A percentile compares a stretch with the other conserved stretches of the same genome.
Conservation (phyloP, 179 eudicot genomes). For the Actinidia polygama region DNA sequence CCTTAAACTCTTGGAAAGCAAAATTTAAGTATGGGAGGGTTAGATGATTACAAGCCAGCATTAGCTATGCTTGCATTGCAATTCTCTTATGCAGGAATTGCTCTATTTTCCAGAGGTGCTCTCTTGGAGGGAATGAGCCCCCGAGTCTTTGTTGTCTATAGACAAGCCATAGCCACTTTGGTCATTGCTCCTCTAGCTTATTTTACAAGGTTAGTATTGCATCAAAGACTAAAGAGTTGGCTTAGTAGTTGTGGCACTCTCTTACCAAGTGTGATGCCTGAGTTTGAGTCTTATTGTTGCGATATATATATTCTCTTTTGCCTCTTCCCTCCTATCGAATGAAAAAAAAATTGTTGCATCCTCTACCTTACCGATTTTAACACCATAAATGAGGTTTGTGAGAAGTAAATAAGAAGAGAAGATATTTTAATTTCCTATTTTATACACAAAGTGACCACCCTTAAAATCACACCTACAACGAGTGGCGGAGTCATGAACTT, state of each 20-base stretch:
- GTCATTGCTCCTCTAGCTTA: slow-evolving; percentile 64
- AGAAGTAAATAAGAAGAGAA: too few relatives aligned
- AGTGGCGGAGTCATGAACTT: too few relatives aligned
- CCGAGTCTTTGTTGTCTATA: slow-evolving; percentile 61
- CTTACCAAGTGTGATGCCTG: too few relatives aligned
- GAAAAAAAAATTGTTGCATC: too few relatives aligned
- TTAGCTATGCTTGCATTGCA: slow-evolving; percentile 57
- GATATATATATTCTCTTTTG: not conserved
- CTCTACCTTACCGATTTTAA: too few relatives aligned
- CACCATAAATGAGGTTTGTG: too few relatives aligned
- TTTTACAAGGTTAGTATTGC: slow-evolving; percentile 38
- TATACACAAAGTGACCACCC: too few relatives aligned
- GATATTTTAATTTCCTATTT: too few relatives aligned
- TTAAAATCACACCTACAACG: too few relatives aligned
- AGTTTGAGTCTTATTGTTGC: too few relatives aligned
- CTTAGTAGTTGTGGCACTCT: not conserved
- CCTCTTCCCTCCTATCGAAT: not conserved
- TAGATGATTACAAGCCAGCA: slow-evolving; percentile 45
- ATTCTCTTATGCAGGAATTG: slow-evolving; percentile 46
- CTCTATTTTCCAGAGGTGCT: slow-evolving; percentile 49
- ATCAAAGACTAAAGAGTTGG: not conserved
- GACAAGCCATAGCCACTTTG: slow-evolving; percentile 61
- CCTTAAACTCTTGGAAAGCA: not conserved
- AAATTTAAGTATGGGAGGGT: slow-evolving; percentile 25
- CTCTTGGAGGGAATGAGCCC: slow-evolving; percentile 22